A percentile compares a stretch with the other conserved stretches of the same genome.
phyloP scores from a whole-genome alignment of 345 rosid genomes.

The Euphorbia lathyris region DNA sequence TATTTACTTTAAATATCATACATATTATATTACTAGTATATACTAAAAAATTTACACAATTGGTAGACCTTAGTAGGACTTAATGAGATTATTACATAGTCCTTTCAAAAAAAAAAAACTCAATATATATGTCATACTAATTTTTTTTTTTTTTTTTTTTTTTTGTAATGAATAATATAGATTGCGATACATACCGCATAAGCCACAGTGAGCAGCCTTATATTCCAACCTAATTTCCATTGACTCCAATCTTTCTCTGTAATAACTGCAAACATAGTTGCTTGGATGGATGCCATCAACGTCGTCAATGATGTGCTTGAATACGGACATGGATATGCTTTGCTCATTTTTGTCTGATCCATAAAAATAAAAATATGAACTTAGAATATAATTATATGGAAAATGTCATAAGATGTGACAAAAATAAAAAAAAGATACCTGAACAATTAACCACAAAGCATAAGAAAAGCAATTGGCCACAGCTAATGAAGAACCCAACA shows the following conservation, averaged over 20 bases:
- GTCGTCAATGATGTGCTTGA: conserved; percentile 44
- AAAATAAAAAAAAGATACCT: conserved; percentile 5
- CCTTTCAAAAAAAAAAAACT: too few species aligned
- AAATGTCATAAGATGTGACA: too few species aligned
- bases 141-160: too few species aligned
- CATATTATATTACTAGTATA: too few species aligned
- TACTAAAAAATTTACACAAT: too few species aligned
- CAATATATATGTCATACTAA: too few species aligned
- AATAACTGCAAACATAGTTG: conserved; percentile 28
- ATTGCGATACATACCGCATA: conserved; percentile 26
- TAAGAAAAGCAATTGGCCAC: conserved; percentile 5
- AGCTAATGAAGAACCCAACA: conserved; percentile 3
- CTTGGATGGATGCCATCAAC: conserved; percentile 35
- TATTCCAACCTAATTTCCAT: conserved; percentile 46
- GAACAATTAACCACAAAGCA: conserved; percentile 15
- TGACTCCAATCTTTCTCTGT: conserved; percentile 25
- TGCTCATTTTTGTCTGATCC: conserved; percentile 36
- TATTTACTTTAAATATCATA: too few species aligned
- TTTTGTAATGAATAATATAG: too few species aligned
- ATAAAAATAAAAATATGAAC: too few species aligned
- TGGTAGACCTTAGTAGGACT: too few species aligned
- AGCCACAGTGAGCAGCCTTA: conserved; percentile 37
- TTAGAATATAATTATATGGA: too few species aligned
- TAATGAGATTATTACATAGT: too few species aligned
- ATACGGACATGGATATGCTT: conserved; percentile 34